Base-by-base conservation (phyloP, 1,284 basidiomycete species). In the Heterobasidion annosum region DNA sequence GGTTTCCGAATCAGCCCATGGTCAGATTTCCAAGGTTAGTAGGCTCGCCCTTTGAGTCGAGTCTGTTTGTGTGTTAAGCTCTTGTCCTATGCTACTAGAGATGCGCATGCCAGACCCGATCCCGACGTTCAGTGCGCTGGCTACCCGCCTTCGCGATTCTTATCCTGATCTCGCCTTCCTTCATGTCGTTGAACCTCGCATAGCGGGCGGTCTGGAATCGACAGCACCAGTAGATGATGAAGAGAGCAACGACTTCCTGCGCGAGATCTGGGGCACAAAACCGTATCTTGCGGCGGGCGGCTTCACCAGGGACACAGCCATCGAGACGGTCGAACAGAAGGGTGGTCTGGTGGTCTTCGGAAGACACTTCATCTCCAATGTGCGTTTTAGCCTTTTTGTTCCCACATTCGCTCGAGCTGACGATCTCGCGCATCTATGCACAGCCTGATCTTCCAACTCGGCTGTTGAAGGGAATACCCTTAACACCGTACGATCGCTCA, bases 1-100 rank as follows among this genome's bases (percentile, higher is more conserved):
- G 75, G 69, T 8, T 65, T 79, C 53, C 68, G 78, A 13, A 57
- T 78, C 18, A 70, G 69, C 13, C 77, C 77, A 0, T 79, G 69
- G 65, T 65, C 63, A 34, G 59, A 54, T 15, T 63, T 54, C 44
- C 58, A 72, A 40, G 61, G 66, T 65, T 3, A 25, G 25, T 19
- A 12, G 15, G 18, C 32, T 37, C 33, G 33, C n/a, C 12, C 15
- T 13, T 44, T 10, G 25, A 34, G 43, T 18, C 18, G 18, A 32
- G 12, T 9, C 8, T 15, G 35, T n/a, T 40, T 34, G 42, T 47
- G 25, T 35, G 7, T 4, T 12, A 12, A 25, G 3, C 25, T 25
- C 25, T 25, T 25, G 25, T 25, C 25, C 25, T 1, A 25, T 25
- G 25, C 25, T 25, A 4, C 7, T 10, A 55, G 63, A 58, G 16